Evolutionary conservation across 208 protist species (phyloP), one percentile per base, ranked within the genome.

Genomic region (Leishmania turanica): DNA sequence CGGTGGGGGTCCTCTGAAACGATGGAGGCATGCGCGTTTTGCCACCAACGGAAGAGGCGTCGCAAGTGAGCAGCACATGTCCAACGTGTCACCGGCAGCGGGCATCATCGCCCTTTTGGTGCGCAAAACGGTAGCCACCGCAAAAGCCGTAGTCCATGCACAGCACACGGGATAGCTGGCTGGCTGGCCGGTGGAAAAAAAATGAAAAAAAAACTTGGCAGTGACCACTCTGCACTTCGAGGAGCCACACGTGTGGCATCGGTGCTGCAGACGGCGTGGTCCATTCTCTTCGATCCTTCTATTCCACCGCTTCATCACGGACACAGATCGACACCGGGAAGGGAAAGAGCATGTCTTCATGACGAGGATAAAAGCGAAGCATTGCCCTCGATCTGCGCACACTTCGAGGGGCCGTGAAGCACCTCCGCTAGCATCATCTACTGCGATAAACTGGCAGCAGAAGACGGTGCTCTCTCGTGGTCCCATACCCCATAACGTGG

Each of bases 401-500:
- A 73, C 1, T 79, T 40, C 21, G 72, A 34, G 2, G 54, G 21
- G 47, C 65, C 17, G 81, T 96, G 92, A 21, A 94, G 42, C 31
- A 81, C 80, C 51, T 85, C 31, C 5, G 90, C 78, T 3, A 96
- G 82, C 15, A 76, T 84, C 51, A 96, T 80, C 89, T 90, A 94
- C 56, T 96, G 90, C 27, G 21, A 31, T 40, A 93, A 37, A 21
- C 87, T 53, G 9, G 89, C 81, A 13, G 77, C 73, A 31, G 69
- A 37, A 11, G 86, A 73, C 19, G 90, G 88, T 62, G 72, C 49
- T 60, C 81, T 78, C 69, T 93, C 92, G 68, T 96, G 92, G 72
- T 93, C 92, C 90, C 92, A 96, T 31, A 91, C 47, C 53, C 82
- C 69, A 66, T 85, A 93, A 15, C 77, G 37, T 40, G 84, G 80